These are phyloP conservation scores for Leccinum longicurvipes DNA, from an alignment of 768 basidiomycete species.

Conservation along the genomic window DNA sequence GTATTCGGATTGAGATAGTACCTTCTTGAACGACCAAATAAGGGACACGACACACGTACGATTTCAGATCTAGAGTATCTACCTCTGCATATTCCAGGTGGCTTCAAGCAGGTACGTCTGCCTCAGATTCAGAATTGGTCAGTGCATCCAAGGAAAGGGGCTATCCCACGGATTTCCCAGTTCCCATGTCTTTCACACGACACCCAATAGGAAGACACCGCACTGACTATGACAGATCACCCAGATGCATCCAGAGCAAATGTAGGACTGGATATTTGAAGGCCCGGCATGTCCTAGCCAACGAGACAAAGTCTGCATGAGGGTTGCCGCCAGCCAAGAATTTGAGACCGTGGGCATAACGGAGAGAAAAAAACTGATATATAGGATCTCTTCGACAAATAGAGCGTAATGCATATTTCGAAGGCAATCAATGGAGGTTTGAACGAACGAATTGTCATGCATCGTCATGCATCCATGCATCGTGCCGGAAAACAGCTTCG, in stretches of 20 bases:
- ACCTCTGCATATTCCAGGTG: not conserved
- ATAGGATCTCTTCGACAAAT: not conserved
- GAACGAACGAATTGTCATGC: too few relatives aligned
- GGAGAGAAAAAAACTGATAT: not conserved
- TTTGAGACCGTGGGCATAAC: not conserved
- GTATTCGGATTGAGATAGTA: too few relatives aligned
- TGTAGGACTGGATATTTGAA: conserved; percentile 1
- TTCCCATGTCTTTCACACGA: too few relatives aligned
- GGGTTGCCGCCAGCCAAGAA: too few relatives aligned
- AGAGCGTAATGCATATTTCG: conserved; percentile 12
- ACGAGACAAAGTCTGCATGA: not conserved
- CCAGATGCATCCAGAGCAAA: not conserved
- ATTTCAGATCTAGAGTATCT: not conserved
- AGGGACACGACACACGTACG: not conserved
- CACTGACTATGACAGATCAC: not conserved
- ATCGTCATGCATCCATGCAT: too few relatives aligned
- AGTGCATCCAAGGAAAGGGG: not conserved
- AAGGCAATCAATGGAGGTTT: too few relatives aligned
- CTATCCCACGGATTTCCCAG: not conserved
- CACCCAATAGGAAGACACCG: not conserved
- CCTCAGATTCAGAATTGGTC: not conserved
- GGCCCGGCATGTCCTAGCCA: not conserved
- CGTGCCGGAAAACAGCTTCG: too few relatives aligned
- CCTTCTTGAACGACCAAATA: not conserved
- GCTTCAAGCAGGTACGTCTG: not conserved